Conservation (phyloP, 805 yeast species). For the Zygosaccharomyces pseudorouxii region DNA sequence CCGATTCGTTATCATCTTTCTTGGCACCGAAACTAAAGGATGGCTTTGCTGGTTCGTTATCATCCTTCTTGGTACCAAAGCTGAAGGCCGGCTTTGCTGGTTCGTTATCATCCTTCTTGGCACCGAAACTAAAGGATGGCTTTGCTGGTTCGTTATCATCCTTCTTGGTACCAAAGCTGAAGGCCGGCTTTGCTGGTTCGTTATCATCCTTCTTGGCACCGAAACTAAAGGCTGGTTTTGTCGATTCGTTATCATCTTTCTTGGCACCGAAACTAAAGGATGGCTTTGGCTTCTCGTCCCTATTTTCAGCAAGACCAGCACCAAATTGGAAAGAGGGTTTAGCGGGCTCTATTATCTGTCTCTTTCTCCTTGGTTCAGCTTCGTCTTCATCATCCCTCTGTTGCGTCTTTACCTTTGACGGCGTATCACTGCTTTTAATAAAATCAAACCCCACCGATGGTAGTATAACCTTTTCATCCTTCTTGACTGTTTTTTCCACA, state of each 20-base stretch:
- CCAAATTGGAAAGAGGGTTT: neutral
- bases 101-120: neutral
- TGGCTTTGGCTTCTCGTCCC: slow-evolving; percentile 5
- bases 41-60: slow-evolving; percentile 9
- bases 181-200: slow-evolving; percentile 2
- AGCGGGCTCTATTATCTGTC: neutral
- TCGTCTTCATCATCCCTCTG: slow-evolving; percentile 5
- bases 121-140: slow-evolving; percentile 13
- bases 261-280: slow-evolving; percentile 7
- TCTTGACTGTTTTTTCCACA: neutral
- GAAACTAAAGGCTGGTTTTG: slow-evolving; percentile 13
- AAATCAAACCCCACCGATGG: slow-evolving; percentile 35
- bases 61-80: neutral
- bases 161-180: slow-evolving; percentile 6
- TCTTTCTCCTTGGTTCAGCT: slow-evolving; percentile 10
- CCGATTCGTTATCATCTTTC: neutral
- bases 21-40: slow-evolving; percentile 14
- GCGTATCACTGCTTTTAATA: slow-evolving; percentile 22
- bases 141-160: neutral
- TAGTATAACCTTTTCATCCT: slow-evolving; percentile 11
- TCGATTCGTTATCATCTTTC: neutral
- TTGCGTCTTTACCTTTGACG: slow-evolving; percentile 13
- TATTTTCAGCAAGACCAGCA: neutral
- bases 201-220: slow-evolving; percentile 5
- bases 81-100: neutral